Evolutionary conservation across 768 basidiomycete species (phyloP), one percentile per base, ranked within the genome.

Genomic region (Mycena filopes): DNA sequence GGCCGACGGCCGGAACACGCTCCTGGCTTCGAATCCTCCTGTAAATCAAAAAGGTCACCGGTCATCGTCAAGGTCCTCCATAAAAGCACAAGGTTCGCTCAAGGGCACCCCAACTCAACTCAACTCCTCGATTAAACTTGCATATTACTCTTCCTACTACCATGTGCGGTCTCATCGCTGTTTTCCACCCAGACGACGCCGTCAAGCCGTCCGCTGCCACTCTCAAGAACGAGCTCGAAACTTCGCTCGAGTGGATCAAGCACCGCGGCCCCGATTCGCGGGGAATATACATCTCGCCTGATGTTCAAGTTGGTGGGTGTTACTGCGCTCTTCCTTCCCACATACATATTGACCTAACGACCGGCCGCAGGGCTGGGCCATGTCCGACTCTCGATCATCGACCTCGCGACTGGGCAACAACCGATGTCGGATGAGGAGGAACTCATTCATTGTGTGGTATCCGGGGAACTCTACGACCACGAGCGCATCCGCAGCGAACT

Each of bases 381-480:
- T n/a, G 48, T 50, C 18, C 18, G 48, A 33, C 48, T 50, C 16
- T 31, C 48, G 4, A 50, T 48, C 1, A 46, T 46, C 45, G n/a
- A n/a, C n/a, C n/a, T n/a, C n/a, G n/a, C n/a, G n/a, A n/a, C n/a
- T n/a, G n/a, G n/a, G n/a, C n/a, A 46, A 25, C 45, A 46, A 21
- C 42, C 42, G 18, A 16, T 43, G 12, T 43, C 42, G 21, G 42
- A 43, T 43, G 42, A 43, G 21, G 42, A 43, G 7, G 62, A 58
- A 7, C 26, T 48, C 21, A 59, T 67, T n/a, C 62, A 67, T 29
- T 54, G 50, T 23, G 46, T 68, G n/a, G 66, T 68, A 18, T 59
- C 48, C 18, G 66, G 66, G 33, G 66, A 68, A 53, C 29, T 68
- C 38, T 64, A 68, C 33, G 66, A 68, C 42, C 56, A 68, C 51